Evolutionary conservation across 345 rosid species (phyloP).

Genomic region (Populus alba): DNA sequence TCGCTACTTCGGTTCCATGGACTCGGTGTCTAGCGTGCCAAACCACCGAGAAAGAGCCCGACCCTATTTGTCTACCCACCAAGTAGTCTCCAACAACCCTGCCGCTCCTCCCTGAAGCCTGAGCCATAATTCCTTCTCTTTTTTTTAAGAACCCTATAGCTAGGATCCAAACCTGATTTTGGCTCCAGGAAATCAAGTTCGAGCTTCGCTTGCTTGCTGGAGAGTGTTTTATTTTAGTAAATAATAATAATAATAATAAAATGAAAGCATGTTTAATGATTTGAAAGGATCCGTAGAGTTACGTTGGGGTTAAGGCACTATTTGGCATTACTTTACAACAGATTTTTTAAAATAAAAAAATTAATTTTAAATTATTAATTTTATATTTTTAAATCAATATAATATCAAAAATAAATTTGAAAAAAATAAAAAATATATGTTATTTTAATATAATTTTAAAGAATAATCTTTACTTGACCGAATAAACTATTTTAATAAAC

Average conservation of each 20-base stretch:
- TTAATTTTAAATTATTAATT: too few species aligned
- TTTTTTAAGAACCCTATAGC: background rate
- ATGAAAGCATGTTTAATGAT: background rate
- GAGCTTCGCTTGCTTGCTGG: background rate
- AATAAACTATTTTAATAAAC: too few species aligned
- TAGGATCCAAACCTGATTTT: background rate
- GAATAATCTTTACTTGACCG: too few species aligned
- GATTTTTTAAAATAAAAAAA: too few species aligned
- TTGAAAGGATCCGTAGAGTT: background rate
- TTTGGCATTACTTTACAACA: too few species aligned
- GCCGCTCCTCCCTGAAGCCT: constrained; percentile 45
- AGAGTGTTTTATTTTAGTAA: background rate
- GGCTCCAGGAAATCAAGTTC: background rate
- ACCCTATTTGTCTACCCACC: constrained; percentile 82
- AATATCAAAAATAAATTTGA: too few species aligned
- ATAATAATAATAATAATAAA: too few species aligned
- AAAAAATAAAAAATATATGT: too few species aligned
- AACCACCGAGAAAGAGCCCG: constrained; percentile 96
- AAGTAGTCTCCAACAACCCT: constrained; percentile 86
- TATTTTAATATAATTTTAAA: too few species aligned
- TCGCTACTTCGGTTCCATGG: constrained; percentile 91
- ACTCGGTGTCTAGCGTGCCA: constrained; percentile 88
- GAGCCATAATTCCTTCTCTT: constrained; percentile 48
- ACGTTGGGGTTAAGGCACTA: background rate
- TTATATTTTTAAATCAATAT: too few species aligned